Percentiles rank a stretch among this genome's conserved stretches.
Conservation (phyloP, 805 yeast genomes). For the Pichia eremophila region DNA sequence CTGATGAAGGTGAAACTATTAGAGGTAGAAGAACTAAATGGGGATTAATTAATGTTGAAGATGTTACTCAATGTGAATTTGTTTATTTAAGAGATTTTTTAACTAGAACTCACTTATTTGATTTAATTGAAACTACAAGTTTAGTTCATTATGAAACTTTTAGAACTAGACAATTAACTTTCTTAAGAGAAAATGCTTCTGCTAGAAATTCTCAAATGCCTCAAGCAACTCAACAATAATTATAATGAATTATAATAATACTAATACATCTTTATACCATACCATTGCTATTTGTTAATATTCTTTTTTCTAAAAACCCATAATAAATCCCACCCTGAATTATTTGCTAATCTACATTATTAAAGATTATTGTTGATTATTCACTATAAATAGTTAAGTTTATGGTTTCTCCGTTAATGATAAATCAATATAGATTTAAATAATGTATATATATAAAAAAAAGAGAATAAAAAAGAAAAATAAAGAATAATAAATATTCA, state of each 20-base stretch:
- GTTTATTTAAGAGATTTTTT: conserved; percentile 88
- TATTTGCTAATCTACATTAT: not conserved
- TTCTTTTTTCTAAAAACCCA: not conserved
- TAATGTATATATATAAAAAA: not conserved
- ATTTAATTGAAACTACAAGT: conserved; percentile 87
- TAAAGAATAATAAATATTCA: not conserved
- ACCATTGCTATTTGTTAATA: not conserved
- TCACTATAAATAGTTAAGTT: too few relatives aligned
- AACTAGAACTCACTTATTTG: conserved; percentile 92
- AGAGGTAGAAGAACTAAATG: conserved; percentile 90
- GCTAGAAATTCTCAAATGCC: conserved; percentile 26
- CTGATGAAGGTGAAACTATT: conserved; percentile 67
- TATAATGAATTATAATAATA: too few relatives aligned
- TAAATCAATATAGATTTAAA: too few relatives aligned
- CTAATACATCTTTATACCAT: not conserved
- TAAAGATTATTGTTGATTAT: not conserved
- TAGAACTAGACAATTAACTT: conserved; percentile 88
- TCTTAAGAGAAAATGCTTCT: conserved; percentile 84
- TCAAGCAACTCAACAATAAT: conserved; percentile 5
- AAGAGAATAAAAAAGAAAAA: not conserved
- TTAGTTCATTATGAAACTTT: conserved; percentile 84
- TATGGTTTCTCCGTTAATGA: too few relatives aligned
- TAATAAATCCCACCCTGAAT: too few relatives aligned
- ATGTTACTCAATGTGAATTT: conserved; percentile 92
- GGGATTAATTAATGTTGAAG: conserved; percentile 92